A percentile compares a stretch with the other conserved stretches of the same genome.
phyloP scores from a whole-genome alignment of 148 eudicot species.

The Polygonum maritimum region DNA sequence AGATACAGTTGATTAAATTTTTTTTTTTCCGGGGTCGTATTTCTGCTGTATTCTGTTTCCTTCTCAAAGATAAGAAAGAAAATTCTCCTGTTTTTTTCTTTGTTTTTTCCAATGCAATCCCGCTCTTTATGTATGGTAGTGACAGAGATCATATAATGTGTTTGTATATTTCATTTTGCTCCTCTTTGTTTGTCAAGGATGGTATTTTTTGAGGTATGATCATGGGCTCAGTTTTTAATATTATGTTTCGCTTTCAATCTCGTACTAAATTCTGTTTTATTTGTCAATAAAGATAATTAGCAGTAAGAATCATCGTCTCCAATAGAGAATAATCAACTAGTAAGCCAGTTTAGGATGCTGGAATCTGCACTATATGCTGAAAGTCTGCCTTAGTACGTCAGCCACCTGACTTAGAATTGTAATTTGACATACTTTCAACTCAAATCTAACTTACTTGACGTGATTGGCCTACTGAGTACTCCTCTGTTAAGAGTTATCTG shows the following conservation, averaged over 20 bases:
- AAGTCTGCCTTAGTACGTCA: background rate
- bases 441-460: background rate
- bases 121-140: background rate
- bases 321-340: no score
- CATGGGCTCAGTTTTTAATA: background rate
- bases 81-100: background rate
- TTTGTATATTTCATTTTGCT: constrained; percentile 1
- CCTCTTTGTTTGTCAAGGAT: background rate
- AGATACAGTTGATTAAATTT: constrained; percentile 3
- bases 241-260: background rate
- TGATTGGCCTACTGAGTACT: background rate
- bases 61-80: constrained; percentile 8
- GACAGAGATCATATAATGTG: background rate
- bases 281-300: no score
- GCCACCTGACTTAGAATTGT: background rate
- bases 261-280: background rate
- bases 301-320: no score
- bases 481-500: no score
- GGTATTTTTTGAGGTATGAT: background rate
- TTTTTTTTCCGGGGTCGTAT: background rate
- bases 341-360: no score
- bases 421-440: background rate
- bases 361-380: no score
- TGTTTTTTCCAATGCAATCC: background rate
- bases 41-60: constrained; percentile 9